Evolutionary conservation across 2,329 filamentous ascomycete genomes (phyloP), one percentile per base, ranked within the genome.

Genomic region (Calycina herbarum): DNA sequence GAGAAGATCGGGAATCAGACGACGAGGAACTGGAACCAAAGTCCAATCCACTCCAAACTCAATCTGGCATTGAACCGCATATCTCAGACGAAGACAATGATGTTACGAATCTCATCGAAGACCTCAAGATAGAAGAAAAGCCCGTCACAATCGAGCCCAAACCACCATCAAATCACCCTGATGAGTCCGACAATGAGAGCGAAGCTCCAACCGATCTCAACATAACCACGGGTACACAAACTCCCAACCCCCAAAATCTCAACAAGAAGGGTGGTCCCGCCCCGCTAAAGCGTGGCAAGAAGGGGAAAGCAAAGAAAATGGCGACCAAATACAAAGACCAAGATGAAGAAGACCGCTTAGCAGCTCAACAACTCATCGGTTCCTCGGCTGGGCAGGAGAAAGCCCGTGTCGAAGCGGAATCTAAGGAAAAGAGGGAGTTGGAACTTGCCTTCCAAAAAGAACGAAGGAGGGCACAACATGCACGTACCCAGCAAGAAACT

Each of bases 261-360:
- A 38, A 61, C 1, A 83, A 82, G 77, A 86, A 82, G 74, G 77
- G 69, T 71, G 59, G 59, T 10, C 40, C 40, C 7, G 78, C 69
- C 15, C 82, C 77, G 65, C 73, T 77, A 38, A 90, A 88, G 75
- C 88, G 94, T 65, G 93, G 93, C 35, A 93, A 96, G 77, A 88
- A 86, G 65, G 85, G 85, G 66, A 97, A 96, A 76, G 88, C 89
- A 56, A 97, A 96, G 81, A 96, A 95, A 77, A 88, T 92, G 1
- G 92, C 92, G 3, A 82, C 86, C 66, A 97, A 97, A 77, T 99
- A 99, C 79, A 94, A 91, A 57, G 82, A 96, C 72, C 95, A 98
- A 82, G 94, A 98, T 72, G 93, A 97, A 64, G 94, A 97, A 78
- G 95, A 99, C 74, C 92, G 93, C 13, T 86, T 85, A 6, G 85